Conservation (phyloP, 164 flowering plant genomes). For the Pachysandra terminalis region DNA sequence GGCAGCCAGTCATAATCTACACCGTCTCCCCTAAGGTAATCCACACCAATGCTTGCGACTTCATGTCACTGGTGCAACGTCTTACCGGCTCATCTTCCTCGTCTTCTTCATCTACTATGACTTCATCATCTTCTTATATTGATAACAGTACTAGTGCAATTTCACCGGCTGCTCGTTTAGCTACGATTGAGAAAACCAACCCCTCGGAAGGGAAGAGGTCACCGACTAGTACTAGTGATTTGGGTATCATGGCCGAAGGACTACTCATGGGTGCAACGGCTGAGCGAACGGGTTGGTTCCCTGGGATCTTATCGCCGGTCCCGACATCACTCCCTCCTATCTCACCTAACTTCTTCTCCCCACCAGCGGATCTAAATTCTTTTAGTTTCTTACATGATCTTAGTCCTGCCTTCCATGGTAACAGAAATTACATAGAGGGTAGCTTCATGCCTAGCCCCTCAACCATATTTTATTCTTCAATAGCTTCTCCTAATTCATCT, state of each 20-base stretch:
- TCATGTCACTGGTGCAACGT: conserved; percentile 45
- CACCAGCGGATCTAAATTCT: conserved; percentile 31
- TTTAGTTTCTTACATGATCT: conserved; percentile 31
- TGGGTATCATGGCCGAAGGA: conserved; percentile 10
- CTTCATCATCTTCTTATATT: conserved; percentile 1
- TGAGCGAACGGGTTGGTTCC: conserved; percentile 19
- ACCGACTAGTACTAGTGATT: neutral
- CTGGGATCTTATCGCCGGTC: conserved; percentile 79
- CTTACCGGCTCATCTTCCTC: conserved; percentile 32
- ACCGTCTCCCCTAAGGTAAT: conserved; percentile 49
- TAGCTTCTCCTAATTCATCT: conserved; percentile 43
- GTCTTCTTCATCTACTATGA: conserved; percentile 11
- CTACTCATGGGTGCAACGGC: conserved; percentile 16
- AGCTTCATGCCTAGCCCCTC: conserved; percentile 47
- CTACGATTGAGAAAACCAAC: conserved; percentile 37
- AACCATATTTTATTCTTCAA: conserved; percentile 29
- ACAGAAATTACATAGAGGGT: conserved; percentile 23
- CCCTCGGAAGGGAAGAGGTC: conserved; percentile 15
- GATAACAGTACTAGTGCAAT: conserved; percentile 21
- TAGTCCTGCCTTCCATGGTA: conserved; percentile 40
- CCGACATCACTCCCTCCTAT: conserved; percentile 59
- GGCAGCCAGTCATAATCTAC: conserved; percentile 62
- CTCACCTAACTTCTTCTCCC: conserved; percentile 57
- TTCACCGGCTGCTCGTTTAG: conserved; percentile 63
- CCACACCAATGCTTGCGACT: conserved; percentile 36